Evolutionary conservation across 805 yeast genomes (phyloP).

Genomic region (Teunomyces tritomae): DNA sequence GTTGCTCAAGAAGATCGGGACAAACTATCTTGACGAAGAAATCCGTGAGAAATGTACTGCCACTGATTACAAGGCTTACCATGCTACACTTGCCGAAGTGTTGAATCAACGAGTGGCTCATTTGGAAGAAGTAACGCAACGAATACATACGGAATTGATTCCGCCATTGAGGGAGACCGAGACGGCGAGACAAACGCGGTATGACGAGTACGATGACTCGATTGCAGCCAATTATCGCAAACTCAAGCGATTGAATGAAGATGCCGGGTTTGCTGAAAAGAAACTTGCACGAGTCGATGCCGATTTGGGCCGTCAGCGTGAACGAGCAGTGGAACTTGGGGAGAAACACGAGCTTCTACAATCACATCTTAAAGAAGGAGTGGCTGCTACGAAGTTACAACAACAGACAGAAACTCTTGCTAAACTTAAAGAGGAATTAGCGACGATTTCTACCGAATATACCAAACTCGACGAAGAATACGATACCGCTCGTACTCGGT

Average conservation of each 20-base stretch:
- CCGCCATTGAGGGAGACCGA: conserved; percentile 25
- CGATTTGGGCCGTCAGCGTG: conserved; percentile 22
- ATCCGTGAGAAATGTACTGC: neutral
- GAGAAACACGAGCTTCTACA: conserved; percentile 8
- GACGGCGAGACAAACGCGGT: conserved; percentile 28
- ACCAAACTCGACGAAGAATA: conserved; percentile 25
- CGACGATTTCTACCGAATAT: conserved; percentile 22
- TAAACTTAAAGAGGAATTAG: conserved; percentile 26
- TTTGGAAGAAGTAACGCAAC: conserved; percentile 15
- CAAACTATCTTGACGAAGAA: conserved; percentile 12
- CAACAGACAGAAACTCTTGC: conserved; percentile 10
- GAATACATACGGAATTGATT: conserved; percentile 14
- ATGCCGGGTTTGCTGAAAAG: conserved; percentile 30
- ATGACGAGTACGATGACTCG: conserved; percentile 32
- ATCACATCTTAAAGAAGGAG: conserved; percentile 2
- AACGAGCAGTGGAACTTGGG: conserved; percentile 13
- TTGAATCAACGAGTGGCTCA: conserved; percentile 21
- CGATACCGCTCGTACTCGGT: conserved; percentile 26
- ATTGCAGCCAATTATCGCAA: conserved; percentile 32
- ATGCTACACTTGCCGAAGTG: conserved; percentile 26
- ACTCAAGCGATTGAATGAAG: conserved; percentile 35
- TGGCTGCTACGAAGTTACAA: conserved; percentile 15
- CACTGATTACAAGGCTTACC: conserved; percentile 27
- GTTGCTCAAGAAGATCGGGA: conserved; percentile 19
- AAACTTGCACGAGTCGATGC: conserved; percentile 30